Base-by-base conservation (phyloP, 495 filamentous ascomycete genomes). In the Tuber microsphaerosporum region DNA sequence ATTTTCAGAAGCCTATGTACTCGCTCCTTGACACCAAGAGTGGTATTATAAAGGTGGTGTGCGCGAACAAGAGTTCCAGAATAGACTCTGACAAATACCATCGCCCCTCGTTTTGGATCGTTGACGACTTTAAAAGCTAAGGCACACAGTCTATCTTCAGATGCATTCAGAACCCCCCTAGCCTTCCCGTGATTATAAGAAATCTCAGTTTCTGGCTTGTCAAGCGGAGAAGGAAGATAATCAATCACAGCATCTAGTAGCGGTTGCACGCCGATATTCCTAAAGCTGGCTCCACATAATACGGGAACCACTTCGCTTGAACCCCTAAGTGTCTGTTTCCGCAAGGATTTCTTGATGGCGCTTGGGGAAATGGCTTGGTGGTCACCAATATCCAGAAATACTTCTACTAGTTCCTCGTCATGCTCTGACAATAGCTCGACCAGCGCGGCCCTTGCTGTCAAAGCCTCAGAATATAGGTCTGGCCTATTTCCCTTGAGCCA, bases 81-180 rank as follows among this genome's bases (percentile, higher is more conserved):
- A 84, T 99, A 97, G 26, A 97, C 93, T 20, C 96, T 89, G 8
- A 97, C 90, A 81, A 94, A 99, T 75, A 96, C 93, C 76, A 99
- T 88, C 31, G 95, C 91, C 16, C 96, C 96, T 19, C 93, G 90
- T 70, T 90, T 89, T 19, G 91, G 85, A 79, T 98, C 94, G 77
- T 95, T 91, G 77, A 97, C 93, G 17, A 98, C 96, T 83, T 99
- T 99, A 88, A 99, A 99, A 20, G 97, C 96, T 45, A 97, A 86
- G 4, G 92, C 94, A 76, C 94, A 92, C 2, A 82, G 74, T 48
- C 75, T 75, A 43, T 65, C 39, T 65, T 90, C 89, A 73, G 90
- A 88, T 22, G 97, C 84, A 37, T 89, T 88, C 22, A 87, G 84
- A 17, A 89, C 79, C 39, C 88, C 82, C 26, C 83, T 75, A n/a